Percentiles rank a stretch among this genome's conserved stretches.
Conservation (phyloP, 805 yeast species). For the Candida glaebosa region DNA sequence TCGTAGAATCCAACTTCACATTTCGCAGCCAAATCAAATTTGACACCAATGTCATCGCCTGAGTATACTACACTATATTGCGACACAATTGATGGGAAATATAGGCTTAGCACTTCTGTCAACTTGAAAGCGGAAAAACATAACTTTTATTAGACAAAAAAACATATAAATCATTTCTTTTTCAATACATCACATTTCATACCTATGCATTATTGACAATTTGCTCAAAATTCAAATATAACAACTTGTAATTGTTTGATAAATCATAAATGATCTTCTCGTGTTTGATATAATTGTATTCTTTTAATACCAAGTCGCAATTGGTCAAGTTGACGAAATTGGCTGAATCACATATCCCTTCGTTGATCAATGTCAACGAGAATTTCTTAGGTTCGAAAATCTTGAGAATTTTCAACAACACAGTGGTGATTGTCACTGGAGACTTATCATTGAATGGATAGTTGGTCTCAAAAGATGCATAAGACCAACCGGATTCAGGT, state of each 20-base stretch:
- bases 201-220: background rate
- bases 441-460: constrained; percentile 47
- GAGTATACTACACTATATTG: no score
- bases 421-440: constrained; percentile 46
- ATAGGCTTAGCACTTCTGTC: no score
- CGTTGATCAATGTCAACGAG: constrained; percentile 42
- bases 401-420: constrained; percentile 55
- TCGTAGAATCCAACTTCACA: no score
- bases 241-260: constrained; percentile 62
- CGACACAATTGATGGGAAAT: no score
- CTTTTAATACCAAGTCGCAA: constrained; percentile 26
- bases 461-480: constrained; percentile 93
- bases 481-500: constrained; percentile 91
- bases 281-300: constrained; percentile 49
- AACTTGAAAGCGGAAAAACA: no score
- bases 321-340: constrained; percentile 9
- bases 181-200: no score
- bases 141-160: no score
- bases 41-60: no score
- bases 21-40: no score
- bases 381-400: constrained; percentile 77
- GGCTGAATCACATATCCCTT: constrained; percentile 6
- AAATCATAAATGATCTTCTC: constrained; percentile 75
- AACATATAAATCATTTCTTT: no score
- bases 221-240: constrained; percentile 63